Conservation (phyloP, 129 eudicot species). For the Pseudognaphalium luteoalbum region DNA sequence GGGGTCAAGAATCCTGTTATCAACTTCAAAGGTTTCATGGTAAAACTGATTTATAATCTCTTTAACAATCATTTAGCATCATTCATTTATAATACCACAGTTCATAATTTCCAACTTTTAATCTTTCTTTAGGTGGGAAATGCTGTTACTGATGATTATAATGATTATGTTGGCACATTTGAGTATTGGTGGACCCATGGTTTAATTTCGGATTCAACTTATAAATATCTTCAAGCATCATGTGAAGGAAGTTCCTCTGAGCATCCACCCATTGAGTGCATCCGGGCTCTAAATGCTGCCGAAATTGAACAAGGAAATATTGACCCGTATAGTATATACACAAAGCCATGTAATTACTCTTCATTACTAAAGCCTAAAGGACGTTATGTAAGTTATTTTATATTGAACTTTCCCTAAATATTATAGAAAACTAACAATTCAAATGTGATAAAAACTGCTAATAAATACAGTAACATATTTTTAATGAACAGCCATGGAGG, state of each 20-base stretch:
- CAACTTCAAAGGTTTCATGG: constrained; percentile 98
- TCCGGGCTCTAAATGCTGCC: constrained; percentile 58
- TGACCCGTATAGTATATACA: constrained; percentile 91
- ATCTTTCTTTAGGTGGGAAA: constrained; percentile 74
- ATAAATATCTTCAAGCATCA: constrained; percentile 52
- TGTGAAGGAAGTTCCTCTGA: constrained; percentile 70
- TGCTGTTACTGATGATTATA: constrained; percentile 95
- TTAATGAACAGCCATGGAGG: constrained; percentile 79
- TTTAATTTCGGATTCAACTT: constrained; percentile 87
- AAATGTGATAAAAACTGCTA: constrained; percentile 1
- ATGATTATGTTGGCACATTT: constrained; percentile 90
- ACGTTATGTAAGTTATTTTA: constrained; percentile 67
- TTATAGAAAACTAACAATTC: neutral
- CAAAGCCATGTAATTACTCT: constrained; percentile 64
- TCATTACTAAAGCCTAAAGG: constrained; percentile 67
- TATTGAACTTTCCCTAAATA: neutral
- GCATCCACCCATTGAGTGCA: constrained; percentile 79
- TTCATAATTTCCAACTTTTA: constrained; percentile 8
- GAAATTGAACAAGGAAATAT: constrained; percentile 74
- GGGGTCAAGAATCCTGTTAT: constrained; percentile 75
- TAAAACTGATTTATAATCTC: constrained; percentile 23
- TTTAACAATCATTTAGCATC: constrained; percentile 7
- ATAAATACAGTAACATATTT: neutral
- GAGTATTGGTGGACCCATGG: constrained; percentile 99
- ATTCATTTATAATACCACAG: constrained; percentile 6